phyloP scores from a whole-genome alignment of 129 eudicot species.

The Cynara cardunculus region DNA sequence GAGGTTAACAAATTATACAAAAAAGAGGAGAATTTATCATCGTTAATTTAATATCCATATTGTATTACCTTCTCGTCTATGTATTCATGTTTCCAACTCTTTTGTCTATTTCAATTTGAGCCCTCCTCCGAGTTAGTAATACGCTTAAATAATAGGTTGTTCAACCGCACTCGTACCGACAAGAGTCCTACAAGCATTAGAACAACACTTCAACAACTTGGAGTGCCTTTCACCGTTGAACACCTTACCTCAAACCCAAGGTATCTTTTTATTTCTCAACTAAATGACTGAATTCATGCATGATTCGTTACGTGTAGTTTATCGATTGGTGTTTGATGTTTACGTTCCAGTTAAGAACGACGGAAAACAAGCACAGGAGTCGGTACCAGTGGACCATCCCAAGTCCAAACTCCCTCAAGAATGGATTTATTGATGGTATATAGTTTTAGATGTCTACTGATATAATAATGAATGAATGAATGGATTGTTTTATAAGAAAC shows the following conservation, averaged over 20 bases:
- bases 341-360: slow-evolving; percentile 21
- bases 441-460: not conserved
- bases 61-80: too few relatives aligned
- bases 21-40: too few relatives aligned
- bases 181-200: slow-evolving; percentile 48
- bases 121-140: not conserved
- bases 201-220: slow-evolving; percentile 48
- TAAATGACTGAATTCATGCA: not conserved
- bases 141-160: slow-evolving; percentile 27
- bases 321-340: not conserved
- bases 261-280: not conserved
- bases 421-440: slow-evolving; percentile 49
- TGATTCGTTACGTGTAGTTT: not conserved
- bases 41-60: too few relatives aligned
- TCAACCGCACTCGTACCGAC: slow-evolving; percentile 56
- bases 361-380: slow-evolving; percentile 9
- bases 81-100: not conserved
- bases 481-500: slow-evolving; percentile 8
- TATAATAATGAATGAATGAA: not conserved
- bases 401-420: slow-evolving; percentile 49
- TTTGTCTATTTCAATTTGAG: not conserved
- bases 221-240: slow-evolving; percentile 28
- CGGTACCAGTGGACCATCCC: slow-evolving; percentile 20
- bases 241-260: slow-evolving; percentile 12
- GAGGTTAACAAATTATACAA: not conserved